These are phyloP conservation scores for Trypanosoma congolense DNA, from an alignment of 208 protist genomes.

Conservation along the genomic window DNA sequence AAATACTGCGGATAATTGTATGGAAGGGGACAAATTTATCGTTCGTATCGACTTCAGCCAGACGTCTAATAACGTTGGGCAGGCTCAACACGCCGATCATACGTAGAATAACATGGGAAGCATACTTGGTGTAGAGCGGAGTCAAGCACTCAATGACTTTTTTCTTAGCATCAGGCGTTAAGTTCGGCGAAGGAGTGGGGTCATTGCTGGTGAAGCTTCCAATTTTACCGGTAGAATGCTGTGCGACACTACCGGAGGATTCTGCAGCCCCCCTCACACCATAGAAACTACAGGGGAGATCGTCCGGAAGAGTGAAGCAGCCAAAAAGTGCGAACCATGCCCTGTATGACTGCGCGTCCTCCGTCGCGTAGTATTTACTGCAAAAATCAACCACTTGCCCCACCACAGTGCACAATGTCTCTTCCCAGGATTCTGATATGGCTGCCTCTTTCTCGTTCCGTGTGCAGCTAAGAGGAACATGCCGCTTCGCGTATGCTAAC, in stretches of 20 bases:
- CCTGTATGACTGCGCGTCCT: conserved; percentile 7
- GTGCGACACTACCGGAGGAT: conserved; percentile 1
- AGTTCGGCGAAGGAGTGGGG: conserved; percentile 7
- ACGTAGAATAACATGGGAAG: conserved; percentile 32
- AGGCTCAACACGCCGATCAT: conserved; percentile 57
- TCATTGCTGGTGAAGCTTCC: conserved; percentile 16
- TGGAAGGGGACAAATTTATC: conserved; percentile 55
- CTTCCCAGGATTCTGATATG: conserved; percentile 11
- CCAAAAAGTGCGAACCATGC: conserved; percentile 63
- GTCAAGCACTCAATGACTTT: conserved; percentile 39
- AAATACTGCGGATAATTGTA: conserved; percentile 54
- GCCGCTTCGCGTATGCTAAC: too few relatives aligned
- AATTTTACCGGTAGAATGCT: conserved; percentile 22
- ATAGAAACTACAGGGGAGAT: conserved; percentile 32
- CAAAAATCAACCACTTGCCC: conserved; percentile 43
- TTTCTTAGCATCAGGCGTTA: conserved; percentile 8
- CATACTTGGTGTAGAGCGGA: conserved; percentile 49
- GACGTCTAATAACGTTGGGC: conserved; percentile 37
- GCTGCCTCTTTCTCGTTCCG: not conserved
- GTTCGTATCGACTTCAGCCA: conserved; percentile 48
- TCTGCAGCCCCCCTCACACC: conserved; percentile 7
- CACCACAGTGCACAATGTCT: conserved; percentile 31
- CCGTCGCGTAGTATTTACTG: conserved; percentile 24
- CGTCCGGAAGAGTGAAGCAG: conserved; percentile 49
- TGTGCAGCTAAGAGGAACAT: too few relatives aligned